Conservation (phyloP, 2,329 filamentous ascomycete species). For the Pseudopithomyces maydicus region DNA sequence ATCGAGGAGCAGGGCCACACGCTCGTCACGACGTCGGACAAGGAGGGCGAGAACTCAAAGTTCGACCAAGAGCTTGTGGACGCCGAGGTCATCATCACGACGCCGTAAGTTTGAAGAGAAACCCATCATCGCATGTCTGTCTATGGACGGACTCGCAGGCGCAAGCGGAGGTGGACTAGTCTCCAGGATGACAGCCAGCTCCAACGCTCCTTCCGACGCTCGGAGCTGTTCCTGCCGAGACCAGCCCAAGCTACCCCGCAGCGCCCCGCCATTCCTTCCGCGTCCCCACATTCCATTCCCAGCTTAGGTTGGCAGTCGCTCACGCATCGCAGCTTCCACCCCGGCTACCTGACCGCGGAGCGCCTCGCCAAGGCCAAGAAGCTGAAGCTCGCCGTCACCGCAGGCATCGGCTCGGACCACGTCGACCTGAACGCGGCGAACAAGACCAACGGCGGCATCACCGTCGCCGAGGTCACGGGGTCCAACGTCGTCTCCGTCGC, state of each 20-base stretch:
- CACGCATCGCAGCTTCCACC: slow-evolving; percentile 76
- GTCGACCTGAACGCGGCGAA: slow-evolving; percentile 97
- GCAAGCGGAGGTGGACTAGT: no score
- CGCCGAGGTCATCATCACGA: slow-evolving; percentile 98
- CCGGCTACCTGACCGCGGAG: slow-evolving; percentile 95
- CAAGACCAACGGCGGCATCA: slow-evolving; percentile 97
- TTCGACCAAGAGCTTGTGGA: slow-evolving; percentile 97
- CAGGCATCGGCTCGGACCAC: slow-evolving; percentile 97
- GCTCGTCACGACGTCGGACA: slow-evolving; percentile 95
- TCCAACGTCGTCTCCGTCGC: slow-evolving; percentile 98
- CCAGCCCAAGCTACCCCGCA: slow-evolving; percentile 37
- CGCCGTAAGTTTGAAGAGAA: slow-evolving; percentile 68
- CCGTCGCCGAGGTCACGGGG: slow-evolving; percentile 95
- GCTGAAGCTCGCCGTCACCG: slow-evolving; percentile 94
- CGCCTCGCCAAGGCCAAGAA: slow-evolving; percentile 98
- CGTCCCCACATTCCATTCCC: slow-evolving; percentile 12
- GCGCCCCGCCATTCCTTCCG: slow-evolving; percentile 34
- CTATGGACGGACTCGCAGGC: no score
- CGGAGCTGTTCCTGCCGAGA: neutral
- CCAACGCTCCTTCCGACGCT: no score
- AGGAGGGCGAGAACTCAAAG: slow-evolving; percentile 89
- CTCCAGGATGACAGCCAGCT: no score
- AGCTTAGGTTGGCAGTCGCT: slow-evolving; percentile 17
- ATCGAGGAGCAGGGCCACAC: slow-evolving; percentile 97
- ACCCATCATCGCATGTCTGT: no score